A percentile compares a stretch with the other conserved stretches of the same genome.
phyloP scores from a whole-genome alignment of 192 early-diverging fungal genomes.

The Coemansia sp. region DNA sequence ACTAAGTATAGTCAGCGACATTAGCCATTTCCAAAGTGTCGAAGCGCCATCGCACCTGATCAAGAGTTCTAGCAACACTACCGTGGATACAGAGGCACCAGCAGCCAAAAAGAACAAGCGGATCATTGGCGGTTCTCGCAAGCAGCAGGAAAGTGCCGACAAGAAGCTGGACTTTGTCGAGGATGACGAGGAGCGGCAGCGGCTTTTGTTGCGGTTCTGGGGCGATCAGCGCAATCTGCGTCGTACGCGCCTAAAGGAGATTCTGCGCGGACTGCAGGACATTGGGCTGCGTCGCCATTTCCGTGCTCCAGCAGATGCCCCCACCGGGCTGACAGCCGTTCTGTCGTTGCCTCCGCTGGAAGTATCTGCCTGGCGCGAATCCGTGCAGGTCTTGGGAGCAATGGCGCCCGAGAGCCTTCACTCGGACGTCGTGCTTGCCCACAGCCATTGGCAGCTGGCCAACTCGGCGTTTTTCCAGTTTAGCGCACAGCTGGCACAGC shows the following conservation, averaged over 20 bases:
- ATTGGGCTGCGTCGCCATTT: conserved; percentile 40
- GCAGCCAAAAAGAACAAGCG: conserved; percentile 16
- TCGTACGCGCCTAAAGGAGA: conserved; percentile 47
- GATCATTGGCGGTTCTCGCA: conserved; percentile 16
- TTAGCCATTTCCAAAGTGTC: conserved; percentile 43
- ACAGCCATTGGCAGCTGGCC: conserved; percentile 26
- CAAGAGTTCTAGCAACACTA: conserved; percentile 6
- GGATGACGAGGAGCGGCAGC: conserved; percentile 51
- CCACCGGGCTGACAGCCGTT: conserved; percentile 15
- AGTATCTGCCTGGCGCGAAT: conserved; percentile 17
- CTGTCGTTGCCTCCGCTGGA: conserved; percentile 28
- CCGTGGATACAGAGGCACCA: background rate
- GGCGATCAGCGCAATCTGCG: conserved; percentile 53
- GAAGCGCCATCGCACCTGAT: conserved; percentile 41
- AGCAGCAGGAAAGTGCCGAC: conserved; percentile 19
- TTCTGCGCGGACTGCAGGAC: conserved; percentile 38
- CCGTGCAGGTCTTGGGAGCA: background rate
- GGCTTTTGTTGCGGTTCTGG: conserved; percentile 40
- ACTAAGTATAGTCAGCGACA: conserved; percentile 28
- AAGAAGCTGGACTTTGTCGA: conserved; percentile 21
- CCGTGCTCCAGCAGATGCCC: conserved; percentile 3
- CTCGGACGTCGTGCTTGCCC: conserved; percentile 1
- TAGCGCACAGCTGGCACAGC: conserved; percentile 30
- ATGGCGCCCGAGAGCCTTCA: conserved; percentile 9
- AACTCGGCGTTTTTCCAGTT: conserved; percentile 35